phyloP scores from a whole-genome alignment of 1,284 basidiomycete species.

The Papiliotrema nemorosa region DNA sequence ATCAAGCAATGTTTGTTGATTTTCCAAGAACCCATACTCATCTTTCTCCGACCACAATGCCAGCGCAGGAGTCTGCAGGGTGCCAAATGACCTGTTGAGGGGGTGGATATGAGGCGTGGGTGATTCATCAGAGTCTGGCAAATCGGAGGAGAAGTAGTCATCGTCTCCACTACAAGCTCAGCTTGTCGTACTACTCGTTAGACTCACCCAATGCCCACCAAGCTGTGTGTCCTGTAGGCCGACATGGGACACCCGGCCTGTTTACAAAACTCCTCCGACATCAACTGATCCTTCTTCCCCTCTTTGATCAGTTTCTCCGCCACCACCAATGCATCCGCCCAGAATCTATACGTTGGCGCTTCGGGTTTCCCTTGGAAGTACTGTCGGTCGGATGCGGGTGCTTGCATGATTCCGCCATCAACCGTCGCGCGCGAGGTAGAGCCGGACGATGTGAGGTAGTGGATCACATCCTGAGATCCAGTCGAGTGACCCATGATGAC shows the following conservation, averaged over 20 bases:
- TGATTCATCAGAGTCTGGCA: conserved; percentile 24
- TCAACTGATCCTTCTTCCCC: conserved; percentile 26
- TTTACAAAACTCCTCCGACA: conserved; percentile 26
- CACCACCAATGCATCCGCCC: conserved; percentile 15
- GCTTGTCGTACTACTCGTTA: no score
- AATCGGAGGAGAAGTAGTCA: conserved; percentile 48
- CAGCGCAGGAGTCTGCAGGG: conserved; percentile 34
- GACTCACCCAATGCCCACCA: conserved; percentile 38
- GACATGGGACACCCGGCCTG: conserved; percentile 26
- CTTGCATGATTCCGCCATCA: conserved; percentile 49
- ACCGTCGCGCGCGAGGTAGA: conserved; percentile 13
- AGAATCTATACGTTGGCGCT: conserved; percentile 6
- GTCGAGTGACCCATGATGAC: conserved; percentile 49
- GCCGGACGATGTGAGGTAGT: conserved; percentile 34
- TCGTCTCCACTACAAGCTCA: conserved; percentile 44
- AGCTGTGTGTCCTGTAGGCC: conserved; percentile 38
- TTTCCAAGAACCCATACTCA: conserved; percentile 25
- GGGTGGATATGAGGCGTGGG: conserved; percentile 30
- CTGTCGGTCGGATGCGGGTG: conserved; percentile 47
- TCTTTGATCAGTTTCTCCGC: conserved; percentile 30
- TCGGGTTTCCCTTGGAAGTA: conserved; percentile 17
- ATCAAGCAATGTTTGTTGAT: conserved; percentile 11
- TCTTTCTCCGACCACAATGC: conserved; percentile 42
- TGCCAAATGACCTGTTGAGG: conserved; percentile 41
- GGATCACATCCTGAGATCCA: conserved; percentile 48